Percentiles rank a stretch among this genome's conserved stretches.
Conservation (phyloP, 2,329 filamentous ascomycete genomes). For the Penicillium fuscoglaucum region DNA sequence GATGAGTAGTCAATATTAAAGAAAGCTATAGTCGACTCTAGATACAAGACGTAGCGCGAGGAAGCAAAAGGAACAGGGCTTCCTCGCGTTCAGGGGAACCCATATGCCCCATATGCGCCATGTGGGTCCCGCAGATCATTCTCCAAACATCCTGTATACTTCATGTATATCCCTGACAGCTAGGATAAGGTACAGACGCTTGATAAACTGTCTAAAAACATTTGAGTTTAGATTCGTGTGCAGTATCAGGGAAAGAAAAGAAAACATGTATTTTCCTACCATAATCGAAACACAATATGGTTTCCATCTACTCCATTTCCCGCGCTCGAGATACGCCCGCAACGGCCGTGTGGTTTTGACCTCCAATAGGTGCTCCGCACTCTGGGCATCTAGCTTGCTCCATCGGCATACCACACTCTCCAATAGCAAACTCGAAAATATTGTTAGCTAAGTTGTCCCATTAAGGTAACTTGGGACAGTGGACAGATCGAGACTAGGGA, state of each 20-base stretch:
- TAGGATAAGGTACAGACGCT: too few relatives aligned
- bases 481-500: too few relatives aligned
- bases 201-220: too few relatives aligned
- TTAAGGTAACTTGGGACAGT: neutral
- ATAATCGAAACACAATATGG: neutral
- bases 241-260: neutral
- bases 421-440: slow-evolving; percentile 27
- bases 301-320: slow-evolving; percentile 10
- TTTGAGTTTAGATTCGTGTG: neutral
- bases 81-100: too few relatives aligned
- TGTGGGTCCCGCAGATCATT: too few relatives aligned
- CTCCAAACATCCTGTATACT: too few relatives aligned
- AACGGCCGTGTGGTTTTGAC: slow-evolving; percentile 6
- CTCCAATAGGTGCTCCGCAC: slow-evolving; percentile 11
- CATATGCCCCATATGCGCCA: too few relatives aligned
- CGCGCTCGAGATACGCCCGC: slow-evolving; percentile 10
- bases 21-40: too few relatives aligned
- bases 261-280: neutral
- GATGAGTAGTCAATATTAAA: too few relatives aligned
- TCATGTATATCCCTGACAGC: too few relatives aligned
- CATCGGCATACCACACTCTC: slow-evolving; percentile 36
- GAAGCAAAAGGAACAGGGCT: too few relatives aligned
- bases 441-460: neutral
- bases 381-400: slow-evolving; percentile 28
- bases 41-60: too few relatives aligned